phyloP scores from a whole-genome alignment of 345 rosid species.

The Populus alba region DNA sequence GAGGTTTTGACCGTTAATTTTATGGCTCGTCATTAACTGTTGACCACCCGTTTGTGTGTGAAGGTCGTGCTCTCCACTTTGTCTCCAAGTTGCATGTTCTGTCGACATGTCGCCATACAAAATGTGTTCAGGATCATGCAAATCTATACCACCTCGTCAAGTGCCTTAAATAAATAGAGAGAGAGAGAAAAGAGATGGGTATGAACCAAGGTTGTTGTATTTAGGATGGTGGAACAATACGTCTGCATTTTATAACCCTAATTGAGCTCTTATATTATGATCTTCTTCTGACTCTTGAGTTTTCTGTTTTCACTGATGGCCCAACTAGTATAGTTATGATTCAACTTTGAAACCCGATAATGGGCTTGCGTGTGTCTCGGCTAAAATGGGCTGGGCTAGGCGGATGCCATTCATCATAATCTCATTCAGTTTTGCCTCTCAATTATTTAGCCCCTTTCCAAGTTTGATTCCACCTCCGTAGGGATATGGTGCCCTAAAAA shows the following conservation, averaged over 20 bases:
- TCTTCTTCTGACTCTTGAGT: not conserved
- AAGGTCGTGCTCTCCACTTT: slow-evolving; percentile 8
- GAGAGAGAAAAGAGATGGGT: not conserved
- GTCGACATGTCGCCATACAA: not conserved
- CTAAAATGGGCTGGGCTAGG: too few relatives aligned
- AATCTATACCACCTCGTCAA: not conserved
- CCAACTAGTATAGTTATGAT: too few relatives aligned
- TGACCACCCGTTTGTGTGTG: not conserved
- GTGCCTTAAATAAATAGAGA: too few relatives aligned
- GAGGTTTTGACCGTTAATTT: not conserved
- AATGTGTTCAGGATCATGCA: not conserved
- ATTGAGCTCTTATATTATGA: not conserved
- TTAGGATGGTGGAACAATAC: not conserved
- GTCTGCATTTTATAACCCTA: not conserved
- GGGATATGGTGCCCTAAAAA: too few relatives aligned
- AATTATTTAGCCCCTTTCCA: too few relatives aligned
- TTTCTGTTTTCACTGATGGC: not conserved
- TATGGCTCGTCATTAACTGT: slow-evolving; percentile 9
- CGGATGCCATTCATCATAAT: too few relatives aligned
- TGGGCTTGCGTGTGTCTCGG: too few relatives aligned
- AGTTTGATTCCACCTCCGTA: too few relatives aligned
- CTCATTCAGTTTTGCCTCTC: too few relatives aligned
- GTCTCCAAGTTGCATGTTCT: not conserved
- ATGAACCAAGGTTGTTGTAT: not conserved
- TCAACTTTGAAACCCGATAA: too few relatives aligned